Conservation (phyloP, 2,329 filamentous ascomycete species). For the Coniochaeta sp. region DNA sequence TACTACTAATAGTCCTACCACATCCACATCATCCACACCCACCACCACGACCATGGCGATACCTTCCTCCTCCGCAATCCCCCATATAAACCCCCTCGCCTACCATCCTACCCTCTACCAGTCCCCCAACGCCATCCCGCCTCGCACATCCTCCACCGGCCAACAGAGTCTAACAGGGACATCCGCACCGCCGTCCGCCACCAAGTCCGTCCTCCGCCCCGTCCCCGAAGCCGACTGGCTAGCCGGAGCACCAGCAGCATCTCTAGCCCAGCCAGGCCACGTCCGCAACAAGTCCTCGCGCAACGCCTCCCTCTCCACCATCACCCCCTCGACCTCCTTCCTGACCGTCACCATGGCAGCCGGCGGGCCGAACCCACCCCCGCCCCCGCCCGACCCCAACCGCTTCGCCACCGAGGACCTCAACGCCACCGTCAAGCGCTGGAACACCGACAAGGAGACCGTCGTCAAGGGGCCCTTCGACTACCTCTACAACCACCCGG, state of each 20-base stretch:
- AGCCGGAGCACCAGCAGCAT: slow-evolving; percentile 18
- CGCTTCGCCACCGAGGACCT: slow-evolving; percentile 49
- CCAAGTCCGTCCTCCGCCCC: slow-evolving; percentile 38
- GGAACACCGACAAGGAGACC: slow-evolving; percentile 69
- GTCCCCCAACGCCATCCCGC: slow-evolving; percentile 62
- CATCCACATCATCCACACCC: not conserved
- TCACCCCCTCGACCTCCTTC: slow-evolving; percentile 17
- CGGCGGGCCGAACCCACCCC: slow-evolving; percentile 13
- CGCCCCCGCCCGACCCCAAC: slow-evolving; percentile 37
- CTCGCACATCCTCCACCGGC: slow-evolving; percentile 62
- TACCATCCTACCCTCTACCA: slow-evolving; percentile 16
- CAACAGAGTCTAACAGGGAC: slow-evolving; percentile 18
- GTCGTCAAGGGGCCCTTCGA: slow-evolving; percentile 73
- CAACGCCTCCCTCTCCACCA: slow-evolving; percentile 18
- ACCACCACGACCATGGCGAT: not conserved
- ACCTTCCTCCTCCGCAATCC: not conserved
- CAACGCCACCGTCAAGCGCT: slow-evolving; percentile 44
- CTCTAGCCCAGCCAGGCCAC: slow-evolving; percentile 1
- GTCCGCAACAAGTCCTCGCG: slow-evolving; percentile 12
- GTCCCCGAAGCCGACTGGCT: slow-evolving; percentile 58
- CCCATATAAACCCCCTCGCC: not conserved
- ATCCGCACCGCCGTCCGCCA: slow-evolving; percentile 17
- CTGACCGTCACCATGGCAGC: slow-evolving; percentile 24
- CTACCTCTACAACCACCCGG: slow-evolving; percentile 70
- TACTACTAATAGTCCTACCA: not conserved